Base-by-base conservation (phyloP, 2,329 filamentous ascomycete species). In the Beauveria caledonica region DNA sequence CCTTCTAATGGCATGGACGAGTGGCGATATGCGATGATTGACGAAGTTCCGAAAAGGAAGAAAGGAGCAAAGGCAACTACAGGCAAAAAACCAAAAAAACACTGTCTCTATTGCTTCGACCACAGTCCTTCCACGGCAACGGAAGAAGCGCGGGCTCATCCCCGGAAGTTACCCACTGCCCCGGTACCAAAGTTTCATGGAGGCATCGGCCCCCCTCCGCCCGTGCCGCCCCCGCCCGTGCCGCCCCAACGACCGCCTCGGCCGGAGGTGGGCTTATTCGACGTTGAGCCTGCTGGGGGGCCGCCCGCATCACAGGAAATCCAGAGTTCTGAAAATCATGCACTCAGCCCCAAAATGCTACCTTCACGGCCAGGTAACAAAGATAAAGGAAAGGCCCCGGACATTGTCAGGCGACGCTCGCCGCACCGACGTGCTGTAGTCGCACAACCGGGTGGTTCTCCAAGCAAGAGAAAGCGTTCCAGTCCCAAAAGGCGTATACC, bases 1-100 rank as follows among this genome's bases (percentile, higher is more conserved):
- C 57, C 64, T 1, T 63, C 68, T 3, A 65, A 67, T 29, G 65
- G 66, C 36, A 68, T 70, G 63, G 68, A 71, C 55, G 70, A 72
- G 29, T 72, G 71, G 69, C 71, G 70, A 59, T 67, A 68, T 55
- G 68, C 71, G 7, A 66, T 74, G 36, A 68, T 72, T 36, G 70
- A 74, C 13, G 68, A 73, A 48, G 64, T 64, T 17, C 66, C 69
- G 5, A 45, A 62, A n/a, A 48, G 60, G 17, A 40, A 57, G 2
- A 60, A 56, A 10, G 61, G 64, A 21, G 63, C 63, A n/a, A 63
- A 60, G 19, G 45, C 53, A 5, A 29, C 19, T 5, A 11, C 19
- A 6, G 39, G 45, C n/a, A 57, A 59, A 27, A 65, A 60, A 15
- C 19, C 39, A 3, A 60, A 40, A 29, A 57, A 13, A 11, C 64